Evolutionary conservation across 208 protist species (phyloP).

Genomic region (Naegleria gruberi): DNA sequence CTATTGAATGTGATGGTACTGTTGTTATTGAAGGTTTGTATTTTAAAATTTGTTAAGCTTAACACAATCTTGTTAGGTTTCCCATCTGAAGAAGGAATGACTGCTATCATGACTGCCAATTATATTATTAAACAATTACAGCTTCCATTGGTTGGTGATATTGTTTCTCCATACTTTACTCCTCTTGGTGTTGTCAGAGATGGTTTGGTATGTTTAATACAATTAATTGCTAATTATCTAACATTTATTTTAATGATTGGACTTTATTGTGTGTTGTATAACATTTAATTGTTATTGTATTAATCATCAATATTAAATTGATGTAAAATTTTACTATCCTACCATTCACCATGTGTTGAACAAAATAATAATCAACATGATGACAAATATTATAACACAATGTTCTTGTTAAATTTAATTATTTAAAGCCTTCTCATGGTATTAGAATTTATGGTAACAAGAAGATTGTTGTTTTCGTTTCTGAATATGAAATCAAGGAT

Average conservation of each 20-base stretch:
- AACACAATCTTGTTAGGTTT: too few relatives aligned
- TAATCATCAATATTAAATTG: too few relatives aligned
- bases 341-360: too few relatives aligned
- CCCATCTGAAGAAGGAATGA: constrained; percentile 9
- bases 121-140: constrained; percentile 18
- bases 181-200: background rate
- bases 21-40: constrained; percentile 16
- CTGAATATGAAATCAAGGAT: constrained; percentile 12
- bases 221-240: too few relatives aligned
- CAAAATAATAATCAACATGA: too few relatives aligned
- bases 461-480: constrained; percentile 17
- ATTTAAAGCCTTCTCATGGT: background rate
- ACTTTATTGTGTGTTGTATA: too few relatives aligned
- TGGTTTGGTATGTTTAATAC: background rate
- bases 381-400: too few relatives aligned
- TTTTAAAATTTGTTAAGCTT: background rate
- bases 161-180: constrained; percentile 4
- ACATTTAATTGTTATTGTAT: too few relatives aligned
- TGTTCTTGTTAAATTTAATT: too few relatives aligned
- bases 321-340: too few relatives aligned
- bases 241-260: too few relatives aligned
- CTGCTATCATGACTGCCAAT: constrained; percentile 16
- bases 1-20: constrained; percentile 15
- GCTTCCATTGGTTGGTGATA: constrained; percentile 19
- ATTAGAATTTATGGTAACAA: constrained; percentile 23